Conservation (phyloP, 2,329 filamentous ascomycete species). For the Fusarium brevicatenulatum region DNA sequence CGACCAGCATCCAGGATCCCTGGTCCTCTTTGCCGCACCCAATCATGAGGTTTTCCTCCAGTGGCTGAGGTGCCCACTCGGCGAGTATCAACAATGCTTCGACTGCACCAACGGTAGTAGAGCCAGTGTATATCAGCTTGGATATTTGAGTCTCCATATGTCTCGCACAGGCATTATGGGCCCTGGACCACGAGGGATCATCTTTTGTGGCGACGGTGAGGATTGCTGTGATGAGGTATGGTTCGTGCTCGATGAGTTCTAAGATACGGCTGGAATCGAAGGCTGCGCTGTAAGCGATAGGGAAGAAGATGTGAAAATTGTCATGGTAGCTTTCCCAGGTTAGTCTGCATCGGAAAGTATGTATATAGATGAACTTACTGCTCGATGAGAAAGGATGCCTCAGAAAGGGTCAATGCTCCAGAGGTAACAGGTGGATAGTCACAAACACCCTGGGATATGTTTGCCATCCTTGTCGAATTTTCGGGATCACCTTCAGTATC, state of each 20-base stretch:
- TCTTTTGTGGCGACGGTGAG: constrained; percentile 78
- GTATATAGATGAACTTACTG: constrained; percentile 28
- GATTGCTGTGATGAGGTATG: constrained; percentile 75
- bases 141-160: constrained; percentile 77
- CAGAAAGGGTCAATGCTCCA: constrained; percentile 44
- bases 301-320: constrained; percentile 76
- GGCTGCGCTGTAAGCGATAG: constrained; percentile 70
- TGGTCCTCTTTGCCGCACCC: constrained; percentile 79
- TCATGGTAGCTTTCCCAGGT: constrained; percentile 63
- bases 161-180: constrained; percentile 73
- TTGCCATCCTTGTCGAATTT: neutral
- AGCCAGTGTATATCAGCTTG: constrained; percentile 71
- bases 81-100: constrained; percentile 76
- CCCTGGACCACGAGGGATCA: constrained; percentile 68
- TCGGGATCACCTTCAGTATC: neutral
- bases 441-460: neutral
- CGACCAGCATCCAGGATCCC: constrained; percentile 81
- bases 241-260: constrained; percentile 68
- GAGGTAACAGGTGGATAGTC: constrained; percentile 49
- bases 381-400: constrained; percentile 43
- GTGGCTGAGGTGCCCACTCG: constrained; percentile 77
- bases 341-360: neutral
- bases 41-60: constrained; percentile 69
- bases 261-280: constrained; percentile 64
- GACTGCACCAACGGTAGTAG: constrained; percentile 75